These are phyloP conservation scores for Paxillus rubicundulus DNA, from an alignment of 768 basidiomycete genomes.

Conservation along the genomic window DNA sequence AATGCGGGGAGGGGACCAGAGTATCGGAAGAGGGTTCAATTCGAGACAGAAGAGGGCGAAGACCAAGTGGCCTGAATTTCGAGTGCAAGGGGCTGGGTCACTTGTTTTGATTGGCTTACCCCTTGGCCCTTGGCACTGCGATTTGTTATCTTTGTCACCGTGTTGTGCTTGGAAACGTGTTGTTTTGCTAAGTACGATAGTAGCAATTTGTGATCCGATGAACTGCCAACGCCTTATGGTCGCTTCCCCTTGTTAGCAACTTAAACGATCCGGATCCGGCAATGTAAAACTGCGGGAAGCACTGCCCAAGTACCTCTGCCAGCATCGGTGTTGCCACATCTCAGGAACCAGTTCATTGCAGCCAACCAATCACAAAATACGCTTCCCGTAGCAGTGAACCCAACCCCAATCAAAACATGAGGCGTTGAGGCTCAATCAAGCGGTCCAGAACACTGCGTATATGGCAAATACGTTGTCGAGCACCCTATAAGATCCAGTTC, in stretches of 20 bases:
- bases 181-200: no score
- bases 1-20: constrained; percentile 34
- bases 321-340: constrained; percentile 16
- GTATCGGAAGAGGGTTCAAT: constrained; percentile 33
- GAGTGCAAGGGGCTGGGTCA: constrained; percentile 11
- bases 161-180: constrained; percentile 12
- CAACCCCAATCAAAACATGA: constrained; percentile 25
- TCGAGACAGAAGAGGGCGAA: constrained; percentile 27
- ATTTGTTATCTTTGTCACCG: constrained; percentile 11
- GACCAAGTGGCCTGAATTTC: constrained; percentile 14
- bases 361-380: constrained; percentile 24
- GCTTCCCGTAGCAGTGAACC: constrained; percentile 22
- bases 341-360: constrained; percentile 26
- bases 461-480: constrained; percentile 39
- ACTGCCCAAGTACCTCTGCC: constrained; percentile 23
- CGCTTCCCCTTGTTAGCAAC: constrained; percentile 15
- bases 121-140: constrained; percentile 21
- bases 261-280: constrained; percentile 32
- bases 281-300: constrained; percentile 28
- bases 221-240: constrained; percentile 18
- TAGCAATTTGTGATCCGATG: constrained; percentile 29
- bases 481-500: constrained; percentile 27
- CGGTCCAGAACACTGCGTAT: constrained; percentile 34
- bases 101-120: constrained; percentile 17
- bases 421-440: constrained; percentile 14